These are phyloP conservation scores for Colletotrichum theobromicola DNA, from an alignment of 2,329 filamentous ascomycete genomes.

Conservation along the genomic window DNA sequence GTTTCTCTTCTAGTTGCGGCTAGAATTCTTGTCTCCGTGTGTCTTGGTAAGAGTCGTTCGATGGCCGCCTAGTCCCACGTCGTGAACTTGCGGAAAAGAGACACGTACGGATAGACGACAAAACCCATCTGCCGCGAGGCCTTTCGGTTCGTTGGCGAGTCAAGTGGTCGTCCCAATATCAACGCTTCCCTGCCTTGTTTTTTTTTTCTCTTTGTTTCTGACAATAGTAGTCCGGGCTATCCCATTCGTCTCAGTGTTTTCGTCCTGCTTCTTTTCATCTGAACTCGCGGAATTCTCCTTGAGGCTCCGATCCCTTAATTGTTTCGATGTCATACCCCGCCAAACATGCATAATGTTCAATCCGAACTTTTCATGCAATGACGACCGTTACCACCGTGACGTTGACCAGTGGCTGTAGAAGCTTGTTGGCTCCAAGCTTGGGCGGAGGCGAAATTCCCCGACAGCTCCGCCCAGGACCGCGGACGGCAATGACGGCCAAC, in stretches of 20 bases:
- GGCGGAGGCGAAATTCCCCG: neutral
- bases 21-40: neutral
- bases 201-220: neutral
- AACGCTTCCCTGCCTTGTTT: neutral
- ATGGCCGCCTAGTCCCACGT: neutral
- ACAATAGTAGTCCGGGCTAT: neutral
- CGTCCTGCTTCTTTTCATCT: neutral
- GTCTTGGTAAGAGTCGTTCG: neutral
- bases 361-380: neutral
- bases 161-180: neutral
- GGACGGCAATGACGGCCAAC: neutral
- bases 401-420: neutral
- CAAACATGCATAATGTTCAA: slow-evolving; percentile 7
- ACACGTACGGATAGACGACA: neutral
- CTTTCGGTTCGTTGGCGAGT: neutral
- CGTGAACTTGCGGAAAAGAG: neutral
- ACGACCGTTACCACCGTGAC: neutral
- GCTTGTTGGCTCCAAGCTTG: neutral
- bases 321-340: neutral
- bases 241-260: neutral
- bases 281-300: neutral
- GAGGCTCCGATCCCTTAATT: neutral
- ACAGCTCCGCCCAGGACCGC: neutral
- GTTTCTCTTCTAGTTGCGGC: neutral
- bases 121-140: neutral